Evolutionary conservation across 163 green algal genomes (phyloP).

Genomic region (Prototheca stagnorum): DNA sequence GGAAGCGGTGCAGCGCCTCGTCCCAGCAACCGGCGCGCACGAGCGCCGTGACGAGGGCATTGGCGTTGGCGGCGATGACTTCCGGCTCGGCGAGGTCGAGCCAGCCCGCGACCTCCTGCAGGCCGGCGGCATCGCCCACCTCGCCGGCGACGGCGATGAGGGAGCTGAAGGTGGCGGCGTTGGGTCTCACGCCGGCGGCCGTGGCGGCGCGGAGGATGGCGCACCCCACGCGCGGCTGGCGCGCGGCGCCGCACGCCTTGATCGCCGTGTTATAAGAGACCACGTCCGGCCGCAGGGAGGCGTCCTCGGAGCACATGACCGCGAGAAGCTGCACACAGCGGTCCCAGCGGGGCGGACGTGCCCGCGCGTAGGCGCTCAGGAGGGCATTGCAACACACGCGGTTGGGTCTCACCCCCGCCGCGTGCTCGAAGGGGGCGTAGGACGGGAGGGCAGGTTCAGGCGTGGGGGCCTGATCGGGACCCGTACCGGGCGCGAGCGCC

Average conservation of each 20-base stretch:
- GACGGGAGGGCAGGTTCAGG: too few relatives aligned
- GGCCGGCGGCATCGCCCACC: background rate
- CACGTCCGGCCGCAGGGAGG: conserved; percentile 51
- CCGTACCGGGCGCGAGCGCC: too few relatives aligned
- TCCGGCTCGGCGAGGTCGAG: conserved; percentile 38
- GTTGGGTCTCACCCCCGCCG: conserved; percentile 27
- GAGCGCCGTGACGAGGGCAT: conserved; percentile 46
- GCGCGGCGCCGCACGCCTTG: conserved; percentile 58
- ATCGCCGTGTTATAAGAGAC: conserved; percentile 74
- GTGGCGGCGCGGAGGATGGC: conserved; percentile 22
- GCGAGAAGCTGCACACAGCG: conserved; percentile 46
- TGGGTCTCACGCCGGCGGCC: conserved; percentile 14
- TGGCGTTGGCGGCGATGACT: conserved; percentile 43
- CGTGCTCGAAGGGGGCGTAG: conserved; percentile 27
- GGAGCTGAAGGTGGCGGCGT: conserved; percentile 22
- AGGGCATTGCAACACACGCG: conserved; percentile 78
- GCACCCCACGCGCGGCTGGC: conserved; percentile 12
- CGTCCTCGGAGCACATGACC: conserved; percentile 50
- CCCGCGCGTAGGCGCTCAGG: conserved; percentile 62
- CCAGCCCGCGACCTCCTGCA: conserved; percentile 31
- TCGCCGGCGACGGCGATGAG: conserved; percentile 24
- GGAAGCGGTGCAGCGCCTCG: too few relatives aligned
- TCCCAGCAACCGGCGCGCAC: too few relatives aligned
- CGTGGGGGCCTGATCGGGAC: too few relatives aligned
- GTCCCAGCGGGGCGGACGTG: conserved; percentile 36